Conservation (phyloP, 2,329 filamentous ascomycete species). For the Epichloe coenophiala region DNA sequence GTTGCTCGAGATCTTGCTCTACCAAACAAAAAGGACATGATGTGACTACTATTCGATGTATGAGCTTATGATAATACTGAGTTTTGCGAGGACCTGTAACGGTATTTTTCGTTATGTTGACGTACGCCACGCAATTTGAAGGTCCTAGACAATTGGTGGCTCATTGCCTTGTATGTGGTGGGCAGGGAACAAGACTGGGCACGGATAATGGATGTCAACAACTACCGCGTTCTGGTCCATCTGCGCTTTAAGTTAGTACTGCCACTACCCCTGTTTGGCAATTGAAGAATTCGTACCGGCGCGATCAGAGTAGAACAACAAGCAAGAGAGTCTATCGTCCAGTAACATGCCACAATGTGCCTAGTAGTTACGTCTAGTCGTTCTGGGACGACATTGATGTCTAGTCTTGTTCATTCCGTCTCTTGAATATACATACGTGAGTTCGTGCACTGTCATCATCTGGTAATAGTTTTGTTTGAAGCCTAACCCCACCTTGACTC, state of each 20-base stretch:
- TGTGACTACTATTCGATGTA: neutral
- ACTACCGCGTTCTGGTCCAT: neutral
- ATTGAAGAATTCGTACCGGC: neutral
- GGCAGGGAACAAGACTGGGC: neutral
- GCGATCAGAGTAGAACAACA: no score
- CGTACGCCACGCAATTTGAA: neutral
- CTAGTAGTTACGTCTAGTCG: neutral
- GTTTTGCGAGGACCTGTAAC: neutral
- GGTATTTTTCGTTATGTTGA: neutral
- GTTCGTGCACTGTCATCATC: neutral
- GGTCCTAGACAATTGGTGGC: neutral
- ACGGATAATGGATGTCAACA: neutral
- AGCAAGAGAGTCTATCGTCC: neutral
- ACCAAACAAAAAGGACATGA: constrained; percentile 44
- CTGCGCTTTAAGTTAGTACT: neutral
- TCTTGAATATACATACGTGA: neutral
- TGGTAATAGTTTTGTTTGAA: no score
- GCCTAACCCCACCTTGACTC: neutral
- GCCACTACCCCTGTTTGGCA: neutral
- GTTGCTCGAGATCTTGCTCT: constrained; percentile 37
- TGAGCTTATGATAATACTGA: neutral
- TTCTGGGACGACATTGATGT: neutral
- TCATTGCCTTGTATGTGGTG: neutral
- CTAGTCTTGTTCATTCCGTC: no score
- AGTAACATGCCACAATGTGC: neutral